Evolutionary conservation across 2,329 filamentous ascomycete species (phyloP).

Genomic region (Parascedosporium putredinis): DNA sequence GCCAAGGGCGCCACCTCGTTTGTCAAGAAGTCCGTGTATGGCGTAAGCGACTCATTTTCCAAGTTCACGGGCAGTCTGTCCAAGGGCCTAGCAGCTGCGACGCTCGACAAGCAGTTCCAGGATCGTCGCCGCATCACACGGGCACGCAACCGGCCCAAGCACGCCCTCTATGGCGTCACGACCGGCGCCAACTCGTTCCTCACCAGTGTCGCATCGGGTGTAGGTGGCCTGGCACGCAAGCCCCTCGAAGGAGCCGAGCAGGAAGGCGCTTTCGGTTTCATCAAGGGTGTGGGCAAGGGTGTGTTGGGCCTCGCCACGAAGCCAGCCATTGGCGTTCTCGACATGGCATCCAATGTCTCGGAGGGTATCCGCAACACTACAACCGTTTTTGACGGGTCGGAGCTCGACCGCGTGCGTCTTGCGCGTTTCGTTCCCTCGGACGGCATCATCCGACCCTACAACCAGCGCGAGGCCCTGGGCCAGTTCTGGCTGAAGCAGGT

Average conservation of each 20-base stretch:
- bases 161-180: constrained; percentile 91
- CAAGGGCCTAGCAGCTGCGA: constrained; percentile 90
- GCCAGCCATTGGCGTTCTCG: constrained; percentile 90
- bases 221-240: constrained; percentile 86
- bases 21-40: constrained; percentile 97
- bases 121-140: constrained; percentile 89
- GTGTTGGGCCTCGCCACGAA: constrained; percentile 92
- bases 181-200: constrained; percentile 92
- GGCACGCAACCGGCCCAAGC: constrained; percentile 88
- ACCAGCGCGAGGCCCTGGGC: constrained; percentile 85
- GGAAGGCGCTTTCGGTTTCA: constrained; percentile 86
- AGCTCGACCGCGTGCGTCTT: constrained; percentile 87
- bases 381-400: constrained; percentile 91
- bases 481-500: constrained; percentile 99
- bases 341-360: constrained; percentile 91
- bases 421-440: constrained; percentile 87
- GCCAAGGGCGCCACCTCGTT: constrained; percentile 95
- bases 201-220: constrained; percentile 82
- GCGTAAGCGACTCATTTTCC: constrained; percentile 92
- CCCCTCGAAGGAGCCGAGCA: constrained; percentile 93
- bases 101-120: constrained; percentile 97
- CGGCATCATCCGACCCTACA: constrained; percentile 89
- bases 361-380: constrained; percentile 98
- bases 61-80: constrained; percentile 97
- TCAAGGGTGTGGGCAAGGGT: constrained; percentile 96